These are phyloP conservation scores for Filosporella fistucella DNA, from an alignment of 495 filamentous ascomycete genomes.

Conservation along the genomic window DNA sequence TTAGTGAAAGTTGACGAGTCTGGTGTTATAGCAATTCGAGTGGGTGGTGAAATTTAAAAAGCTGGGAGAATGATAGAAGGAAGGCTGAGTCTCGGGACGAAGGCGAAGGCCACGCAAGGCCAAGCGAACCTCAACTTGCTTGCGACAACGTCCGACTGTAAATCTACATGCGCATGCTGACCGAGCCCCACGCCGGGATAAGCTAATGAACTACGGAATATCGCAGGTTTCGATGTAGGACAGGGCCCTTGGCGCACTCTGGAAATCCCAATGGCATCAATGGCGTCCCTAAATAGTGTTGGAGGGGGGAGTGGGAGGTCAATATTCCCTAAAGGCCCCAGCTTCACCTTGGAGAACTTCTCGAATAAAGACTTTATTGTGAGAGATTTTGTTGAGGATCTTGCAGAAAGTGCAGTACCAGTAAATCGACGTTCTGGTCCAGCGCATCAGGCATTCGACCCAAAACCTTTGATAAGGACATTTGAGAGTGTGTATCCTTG, in stretches of 20 bases:
- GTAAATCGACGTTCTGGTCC: constrained; percentile 67
- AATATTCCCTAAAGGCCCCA: constrained; percentile 72
- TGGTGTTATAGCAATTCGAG: background rate
- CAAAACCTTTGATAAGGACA: constrained; percentile 91
- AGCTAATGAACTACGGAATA: background rate
- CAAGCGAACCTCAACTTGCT: background rate
- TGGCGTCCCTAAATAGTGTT: constrained; percentile 39
- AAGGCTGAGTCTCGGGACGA: constrained; percentile 16
- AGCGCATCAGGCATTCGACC: constrained; percentile 78
- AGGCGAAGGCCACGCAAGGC: constrained; percentile 1
- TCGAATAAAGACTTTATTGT: constrained; percentile 93
- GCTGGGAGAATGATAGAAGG: no score
- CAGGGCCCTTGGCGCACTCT: background rate
- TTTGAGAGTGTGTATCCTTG: constrained; percentile 67
- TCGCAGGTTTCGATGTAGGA: constrained; percentile 19
- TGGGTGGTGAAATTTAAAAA: background rate
- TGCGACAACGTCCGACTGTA: no score
- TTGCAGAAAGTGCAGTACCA: constrained; percentile 80
- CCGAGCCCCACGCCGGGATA: background rate
- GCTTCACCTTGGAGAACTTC: constrained; percentile 85
- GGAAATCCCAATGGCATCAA: constrained; percentile 8
- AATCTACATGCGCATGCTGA: no score
- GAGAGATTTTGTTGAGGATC: constrained; percentile 90
- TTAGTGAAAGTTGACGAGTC: background rate
- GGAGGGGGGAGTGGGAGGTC: constrained; percentile 45